A percentile compares a stretch with the other conserved stretches of the same genome.
Conservation (phyloP, 345 rosid genomes). For the Raphanus raphanistrum region DNA sequence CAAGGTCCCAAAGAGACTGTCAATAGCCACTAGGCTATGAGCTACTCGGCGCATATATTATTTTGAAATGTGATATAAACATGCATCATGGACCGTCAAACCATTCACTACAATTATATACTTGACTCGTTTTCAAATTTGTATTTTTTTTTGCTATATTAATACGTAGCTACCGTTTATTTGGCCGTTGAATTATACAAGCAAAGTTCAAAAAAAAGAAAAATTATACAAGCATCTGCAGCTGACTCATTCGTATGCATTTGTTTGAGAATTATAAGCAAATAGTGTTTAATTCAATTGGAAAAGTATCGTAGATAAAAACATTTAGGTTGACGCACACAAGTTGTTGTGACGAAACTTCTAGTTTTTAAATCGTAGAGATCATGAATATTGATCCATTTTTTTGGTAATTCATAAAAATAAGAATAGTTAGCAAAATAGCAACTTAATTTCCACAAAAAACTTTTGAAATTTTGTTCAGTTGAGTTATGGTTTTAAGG, state of each 20-base stretch:
- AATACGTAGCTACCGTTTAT: constrained; percentile 4
- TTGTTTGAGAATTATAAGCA: background rate
- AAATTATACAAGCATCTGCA: constrained; percentile 8
- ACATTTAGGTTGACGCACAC: background rate
- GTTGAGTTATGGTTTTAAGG: background rate
- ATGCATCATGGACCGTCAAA: background rate
- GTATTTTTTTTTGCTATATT: background rate
- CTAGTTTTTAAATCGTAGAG: background rate
- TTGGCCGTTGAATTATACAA: constrained; percentile 3
- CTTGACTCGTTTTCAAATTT: background rate
- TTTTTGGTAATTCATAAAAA: background rate
- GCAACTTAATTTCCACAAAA: background rate
- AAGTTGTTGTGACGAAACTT: background rate
- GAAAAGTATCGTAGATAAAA: background rate
- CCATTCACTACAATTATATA: background rate
- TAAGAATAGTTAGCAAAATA: background rate
- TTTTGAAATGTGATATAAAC: background rate
- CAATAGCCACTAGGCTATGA: too few species aligned
- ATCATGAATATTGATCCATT: background rate
- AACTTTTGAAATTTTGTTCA: background rate
- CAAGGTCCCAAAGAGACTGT: too few species aligned
- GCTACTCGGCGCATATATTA: background rate
- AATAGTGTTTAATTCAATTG: background rate
- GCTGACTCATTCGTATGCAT: background rate
- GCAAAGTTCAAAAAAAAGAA: too few species aligned